Evolutionary conservation across 192 early-diverging fungal genomes (phyloP), one percentile per base, ranked within the genome.

Genomic region (Coemansia sp.): DNA sequence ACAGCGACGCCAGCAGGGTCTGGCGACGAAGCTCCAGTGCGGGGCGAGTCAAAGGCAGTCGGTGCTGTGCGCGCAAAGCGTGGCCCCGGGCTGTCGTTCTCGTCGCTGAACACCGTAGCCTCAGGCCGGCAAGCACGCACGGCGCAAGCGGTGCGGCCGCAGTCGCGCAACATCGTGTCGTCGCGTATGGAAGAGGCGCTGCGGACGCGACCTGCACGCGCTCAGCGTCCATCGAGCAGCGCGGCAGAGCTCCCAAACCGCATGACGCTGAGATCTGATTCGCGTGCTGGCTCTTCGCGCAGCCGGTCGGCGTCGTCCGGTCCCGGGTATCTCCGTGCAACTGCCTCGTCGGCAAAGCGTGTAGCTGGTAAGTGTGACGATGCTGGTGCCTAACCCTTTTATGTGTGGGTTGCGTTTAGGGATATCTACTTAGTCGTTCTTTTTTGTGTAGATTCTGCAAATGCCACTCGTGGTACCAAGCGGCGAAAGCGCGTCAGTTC

Each of bases 101-200:
- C 76, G 25, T 79, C 76, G 34, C 58, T 79, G 10, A 68, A 52
- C 31, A 25, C 53, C 23, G 26, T 60, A 14, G 56, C 36, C 2
- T 25, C 52, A 36, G 52, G 63, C 8, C 21, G 28, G n/a, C 21
- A 37, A 5, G 24, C 68, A 23, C 67, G 68, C 3, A 48, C 46
- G 2, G 40, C 63, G 28, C 76, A 70, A 44, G 64, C 67, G 28
- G 63, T 58, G 3, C 67, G 76, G 1, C 64, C 70, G 14, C 67
- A 69, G 38, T 64, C 71, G 21, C 68, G 71, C 37, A 67, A 64
- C 64, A 34, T 70, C 15, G 76, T 74, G 9, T 63, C 71, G 3
- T 59, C 62, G 37, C 67, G 76, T n/a, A 58, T 79, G 59, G 76
- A 79, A 34, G 76, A 79, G 62, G 76, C 76, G 8, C 59, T 79